Conservation (phyloP, 352 stramenopile species). For the Phytophthora melonis region DNA sequence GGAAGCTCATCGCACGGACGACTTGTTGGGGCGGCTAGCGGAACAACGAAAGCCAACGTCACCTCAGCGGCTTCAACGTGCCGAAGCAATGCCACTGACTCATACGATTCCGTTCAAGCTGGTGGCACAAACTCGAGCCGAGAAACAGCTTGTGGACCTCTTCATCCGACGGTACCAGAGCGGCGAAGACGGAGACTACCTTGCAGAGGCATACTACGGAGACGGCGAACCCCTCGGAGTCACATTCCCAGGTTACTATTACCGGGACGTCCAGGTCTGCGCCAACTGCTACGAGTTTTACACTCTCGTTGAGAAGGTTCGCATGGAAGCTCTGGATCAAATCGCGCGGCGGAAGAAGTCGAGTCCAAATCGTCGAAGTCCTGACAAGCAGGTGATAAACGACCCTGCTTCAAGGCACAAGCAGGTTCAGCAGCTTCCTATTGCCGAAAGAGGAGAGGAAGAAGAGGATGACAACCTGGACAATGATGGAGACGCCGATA, state of each 20-base stretch:
- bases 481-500: neutral
- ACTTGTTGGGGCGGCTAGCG: slow-evolving; percentile 25
- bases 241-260: slow-evolving; percentile 87
- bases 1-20: slow-evolving; percentile 45
- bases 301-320: slow-evolving; percentile 76
- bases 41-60: slow-evolving; percentile 45
- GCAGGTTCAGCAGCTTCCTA: slow-evolving; percentile 22
- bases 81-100: slow-evolving; percentile 24
- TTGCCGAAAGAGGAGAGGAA: slow-evolving; percentile 32
- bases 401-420: neutral
- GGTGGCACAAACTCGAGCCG: slow-evolving; percentile 78
- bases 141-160: slow-evolving; percentile 83
- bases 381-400: slow-evolving; percentile 13
- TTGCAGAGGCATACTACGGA: slow-evolving; percentile 79
- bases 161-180: slow-evolving; percentile 83
- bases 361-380: slow-evolving; percentile 23
- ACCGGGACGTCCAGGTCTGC: slow-evolving; percentile 84
- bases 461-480: slow-evolving; percentile 23
- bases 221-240: slow-evolving; percentile 77
- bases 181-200: slow-evolving; percentile 79
- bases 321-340: slow-evolving; percentile 69
- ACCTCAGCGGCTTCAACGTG: slow-evolving; percentile 46
- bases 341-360: slow-evolving; percentile 38
- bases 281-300: slow-evolving; percentile 85
- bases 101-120: slow-evolving; percentile 84